These are phyloP conservation scores for Leptodontidium sp. DNA, from an alignment of 2,329 filamentous ascomycete species.

Conservation along the genomic window DNA sequence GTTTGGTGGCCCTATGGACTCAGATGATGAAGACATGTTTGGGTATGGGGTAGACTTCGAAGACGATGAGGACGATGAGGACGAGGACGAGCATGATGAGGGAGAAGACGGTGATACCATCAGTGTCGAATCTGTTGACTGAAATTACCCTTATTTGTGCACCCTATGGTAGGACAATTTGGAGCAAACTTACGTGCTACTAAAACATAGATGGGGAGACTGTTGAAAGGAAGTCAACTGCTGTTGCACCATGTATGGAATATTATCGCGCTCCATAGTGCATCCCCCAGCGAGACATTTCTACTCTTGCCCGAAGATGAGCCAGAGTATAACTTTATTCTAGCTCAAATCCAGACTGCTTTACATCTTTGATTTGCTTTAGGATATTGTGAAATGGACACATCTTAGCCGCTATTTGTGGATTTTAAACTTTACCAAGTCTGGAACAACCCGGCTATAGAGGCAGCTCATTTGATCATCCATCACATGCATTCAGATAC, in stretches of 20 bases:
- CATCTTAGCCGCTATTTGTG: no score
- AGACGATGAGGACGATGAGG: neutral
- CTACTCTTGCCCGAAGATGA: no score
- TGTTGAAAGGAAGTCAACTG: neutral
- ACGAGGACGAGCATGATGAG: neutral
- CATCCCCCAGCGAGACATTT: no score
- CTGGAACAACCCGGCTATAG: no score
- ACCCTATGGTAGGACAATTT: neutral
- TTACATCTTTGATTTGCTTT: no score
- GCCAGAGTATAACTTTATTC: no score
- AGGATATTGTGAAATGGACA: no score
- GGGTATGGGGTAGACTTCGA: constrained; percentile 8
- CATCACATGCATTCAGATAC: no score
- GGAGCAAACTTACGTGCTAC: neutral
- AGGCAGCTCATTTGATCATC: no score
- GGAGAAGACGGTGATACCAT: constrained; percentile 3
- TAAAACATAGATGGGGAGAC: neutral
- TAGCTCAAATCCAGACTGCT: no score
- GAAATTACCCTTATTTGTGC: neutral
- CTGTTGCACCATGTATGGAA: neutral
- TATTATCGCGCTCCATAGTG: no score
- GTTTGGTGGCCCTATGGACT: constrained; percentile 6
- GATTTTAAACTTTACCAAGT: no score
- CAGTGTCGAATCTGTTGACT: constrained; percentile 17
- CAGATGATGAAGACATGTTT: neutral